Percentiles rank a stretch among this genome's conserved stretches.
Conservation (phyloP, 2,329 filamentous ascomycete species). For the Alternaria longipes region DNA sequence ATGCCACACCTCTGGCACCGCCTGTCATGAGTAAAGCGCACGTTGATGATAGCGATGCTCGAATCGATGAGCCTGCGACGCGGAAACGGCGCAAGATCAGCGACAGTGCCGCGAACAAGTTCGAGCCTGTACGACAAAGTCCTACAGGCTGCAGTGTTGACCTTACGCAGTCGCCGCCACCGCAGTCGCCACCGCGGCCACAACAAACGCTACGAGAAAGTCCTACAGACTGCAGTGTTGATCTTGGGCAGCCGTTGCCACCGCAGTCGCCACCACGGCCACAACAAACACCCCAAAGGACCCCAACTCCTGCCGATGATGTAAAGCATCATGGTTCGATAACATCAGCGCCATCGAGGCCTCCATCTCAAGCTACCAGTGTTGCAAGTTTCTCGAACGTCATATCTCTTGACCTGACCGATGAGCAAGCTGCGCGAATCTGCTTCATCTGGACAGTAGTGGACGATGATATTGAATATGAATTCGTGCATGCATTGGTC, state of each 20-base stretch:
- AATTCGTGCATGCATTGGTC: constrained; percentile 13
- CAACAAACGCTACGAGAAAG: not conserved
- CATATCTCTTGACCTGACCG: constrained; percentile 10
- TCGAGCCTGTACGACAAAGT: not conserved
- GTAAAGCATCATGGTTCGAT: not conserved
- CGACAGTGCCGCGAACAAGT: not conserved
- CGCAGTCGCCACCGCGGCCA: not conserved
- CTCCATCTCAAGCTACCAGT: not conserved
- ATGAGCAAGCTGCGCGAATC: constrained; percentile 18
- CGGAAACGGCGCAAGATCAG: constrained; percentile 8
- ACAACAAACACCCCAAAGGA: not conserved
- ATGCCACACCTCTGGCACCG: not conserved
- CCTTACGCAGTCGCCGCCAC: not conserved
- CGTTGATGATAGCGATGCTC: not conserved
- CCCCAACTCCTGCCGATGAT: not conserved
- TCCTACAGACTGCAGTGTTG: not conserved
- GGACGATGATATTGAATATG: constrained; percentile 13
- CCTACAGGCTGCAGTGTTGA: not conserved
- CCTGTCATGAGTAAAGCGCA: not conserved
- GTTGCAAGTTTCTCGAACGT: not conserved
- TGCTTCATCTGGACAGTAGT: constrained; percentile 19
- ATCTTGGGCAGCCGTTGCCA: not conserved
- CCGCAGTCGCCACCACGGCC: not conserved
- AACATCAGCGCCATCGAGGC: not conserved
- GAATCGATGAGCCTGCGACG: not conserved